A percentile compares a stretch with the other conserved stretches of the same genome.
Evolutionary conservation across 352 stramenopile species (phyloP).

Genomic region (Globisporangium spinosum): DNA sequence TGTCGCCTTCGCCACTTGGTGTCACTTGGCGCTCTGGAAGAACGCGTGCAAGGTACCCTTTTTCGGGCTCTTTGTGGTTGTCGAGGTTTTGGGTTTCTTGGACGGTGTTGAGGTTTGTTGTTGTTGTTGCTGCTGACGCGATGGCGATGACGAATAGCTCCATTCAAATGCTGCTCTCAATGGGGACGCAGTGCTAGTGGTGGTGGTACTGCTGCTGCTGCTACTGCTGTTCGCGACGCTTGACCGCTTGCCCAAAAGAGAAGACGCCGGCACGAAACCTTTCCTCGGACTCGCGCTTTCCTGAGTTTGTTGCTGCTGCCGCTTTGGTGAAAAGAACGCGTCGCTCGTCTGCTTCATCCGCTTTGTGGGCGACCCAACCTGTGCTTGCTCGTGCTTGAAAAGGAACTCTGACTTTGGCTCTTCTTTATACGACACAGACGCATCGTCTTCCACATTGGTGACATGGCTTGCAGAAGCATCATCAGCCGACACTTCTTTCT

Average conservation of each 20-base stretch:
- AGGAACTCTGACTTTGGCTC: background rate
- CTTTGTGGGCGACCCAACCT: background rate
- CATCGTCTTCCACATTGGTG: background rate
- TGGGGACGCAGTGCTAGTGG: background rate
- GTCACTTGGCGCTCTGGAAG: slow-evolving; percentile 26
- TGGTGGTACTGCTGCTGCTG: background rate
- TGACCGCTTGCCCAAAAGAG: slow-evolving; percentile 38
- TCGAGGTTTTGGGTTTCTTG: slow-evolving; percentile 10
- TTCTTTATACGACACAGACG: background rate
- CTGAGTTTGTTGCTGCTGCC: slow-evolving; percentile 4
- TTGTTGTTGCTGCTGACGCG: background rate
- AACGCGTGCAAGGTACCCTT: slow-evolving; percentile 34
- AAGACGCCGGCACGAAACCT: slow-evolving; percentile 43
- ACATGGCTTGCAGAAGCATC: background rate
- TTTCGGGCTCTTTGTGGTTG: slow-evolving; percentile 9
- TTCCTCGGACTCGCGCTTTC: slow-evolving; percentile 1
- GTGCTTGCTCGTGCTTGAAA: background rate
- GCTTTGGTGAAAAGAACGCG: slow-evolving; percentile 14
- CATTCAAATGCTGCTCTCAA: background rate
- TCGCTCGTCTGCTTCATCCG: background rate
- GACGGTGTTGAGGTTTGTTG: slow-evolving; percentile 1
- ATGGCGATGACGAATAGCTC: background rate
- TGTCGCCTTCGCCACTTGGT: too few relatives aligned
- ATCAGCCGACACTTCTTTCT: slow-evolving; percentile 5
- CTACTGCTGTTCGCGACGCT: background rate